phyloP scores from a whole-genome alignment of 2,329 filamentous ascomycete genomes.

The Pseudonectria foliicola region DNA sequence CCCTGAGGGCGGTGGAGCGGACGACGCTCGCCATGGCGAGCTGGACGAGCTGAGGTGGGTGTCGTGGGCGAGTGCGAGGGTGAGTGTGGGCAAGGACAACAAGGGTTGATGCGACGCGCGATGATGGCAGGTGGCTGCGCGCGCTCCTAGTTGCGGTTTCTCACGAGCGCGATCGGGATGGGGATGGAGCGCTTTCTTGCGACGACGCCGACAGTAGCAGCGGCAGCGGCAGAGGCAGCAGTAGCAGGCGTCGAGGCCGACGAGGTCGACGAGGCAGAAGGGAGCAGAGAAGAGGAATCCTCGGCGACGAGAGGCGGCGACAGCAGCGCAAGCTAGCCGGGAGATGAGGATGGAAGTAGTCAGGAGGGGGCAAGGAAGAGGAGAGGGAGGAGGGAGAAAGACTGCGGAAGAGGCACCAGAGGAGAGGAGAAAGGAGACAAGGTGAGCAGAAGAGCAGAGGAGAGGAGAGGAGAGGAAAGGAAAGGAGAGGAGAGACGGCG shows the following conservation, averaged over 20 bases:
- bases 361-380: background rate
- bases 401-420: too few relatives aligned
- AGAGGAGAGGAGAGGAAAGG: constrained; percentile 7
- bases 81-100: background rate
- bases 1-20: constrained; percentile 52
- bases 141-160: too few relatives aligned
- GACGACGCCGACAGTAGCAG: too few relatives aligned
- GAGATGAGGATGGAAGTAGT: constrained; percentile 2
- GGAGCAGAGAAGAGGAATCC: background rate
- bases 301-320: constrained; percentile 1
- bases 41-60: background rate
- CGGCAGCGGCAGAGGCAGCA: too few relatives aligned
- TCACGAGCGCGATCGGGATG: too few relatives aligned
- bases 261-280: too few relatives aligned
- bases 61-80: constrained; percentile 1
- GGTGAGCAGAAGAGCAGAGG: too few relatives aligned
- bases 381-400: background rate
- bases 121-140: too few relatives aligned
- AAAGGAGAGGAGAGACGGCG: constrained; percentile 7
- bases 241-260: too few relatives aligned
- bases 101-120: too few relatives aligned
- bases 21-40: constrained; percentile 39
- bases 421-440: constrained; percentile 7
- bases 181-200: too few relatives aligned
- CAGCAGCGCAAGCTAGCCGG: constrained; percentile 2